Percentiles rank a stretch among this genome's conserved stretches.
Evolutionary conservation across 2,329 filamentous ascomycete species (phyloP).

Genomic region (Magnaporthiopsis rhizophila): DNA sequence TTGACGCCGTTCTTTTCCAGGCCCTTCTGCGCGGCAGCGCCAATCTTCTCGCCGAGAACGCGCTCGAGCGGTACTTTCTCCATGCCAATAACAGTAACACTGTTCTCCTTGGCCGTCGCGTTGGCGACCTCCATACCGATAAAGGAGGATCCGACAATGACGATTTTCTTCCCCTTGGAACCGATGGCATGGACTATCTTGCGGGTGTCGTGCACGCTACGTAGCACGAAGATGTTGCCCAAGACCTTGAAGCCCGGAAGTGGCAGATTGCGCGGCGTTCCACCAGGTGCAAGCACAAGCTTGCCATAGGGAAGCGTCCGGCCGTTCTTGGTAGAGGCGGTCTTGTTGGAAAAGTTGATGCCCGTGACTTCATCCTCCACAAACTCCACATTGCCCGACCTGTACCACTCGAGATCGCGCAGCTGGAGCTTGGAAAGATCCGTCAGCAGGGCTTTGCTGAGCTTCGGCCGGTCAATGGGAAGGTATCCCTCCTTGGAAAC

Average conservation of each 20-base stretch:
- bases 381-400: constrained; percentile 48
- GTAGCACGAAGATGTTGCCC: constrained; percentile 78
- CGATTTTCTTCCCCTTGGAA: constrained; percentile 79
- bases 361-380: constrained; percentile 57
- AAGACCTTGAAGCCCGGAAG: constrained; percentile 80
- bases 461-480: constrained; percentile 88
- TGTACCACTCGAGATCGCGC: constrained; percentile 72
- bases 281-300: constrained; percentile 83
- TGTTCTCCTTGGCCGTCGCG: constrained; percentile 68
- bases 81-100: constrained; percentile 83
- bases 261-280: constrained; percentile 66
- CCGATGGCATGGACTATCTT: constrained; percentile 73
- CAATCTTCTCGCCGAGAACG: constrained; percentile 75
- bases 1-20: constrained; percentile 83
- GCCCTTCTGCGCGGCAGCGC: constrained; percentile 67
- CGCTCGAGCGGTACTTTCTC: constrained; percentile 77
- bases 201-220: constrained; percentile 68
- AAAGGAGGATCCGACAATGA: constrained; percentile 87
- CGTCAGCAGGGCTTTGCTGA: constrained; percentile 85
- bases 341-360: constrained; percentile 69
- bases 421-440: constrained; percentile 72
- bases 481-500: constrained; percentile 77
- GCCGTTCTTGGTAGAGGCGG: constrained; percentile 66
- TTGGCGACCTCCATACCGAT: constrained; percentile 98
- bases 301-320: constrained; percentile 73